These are phyloP conservation scores for Blastocrithidia nonstop DNA, from an alignment of 208 protist genomes.

Conservation along the genomic window DNA sequence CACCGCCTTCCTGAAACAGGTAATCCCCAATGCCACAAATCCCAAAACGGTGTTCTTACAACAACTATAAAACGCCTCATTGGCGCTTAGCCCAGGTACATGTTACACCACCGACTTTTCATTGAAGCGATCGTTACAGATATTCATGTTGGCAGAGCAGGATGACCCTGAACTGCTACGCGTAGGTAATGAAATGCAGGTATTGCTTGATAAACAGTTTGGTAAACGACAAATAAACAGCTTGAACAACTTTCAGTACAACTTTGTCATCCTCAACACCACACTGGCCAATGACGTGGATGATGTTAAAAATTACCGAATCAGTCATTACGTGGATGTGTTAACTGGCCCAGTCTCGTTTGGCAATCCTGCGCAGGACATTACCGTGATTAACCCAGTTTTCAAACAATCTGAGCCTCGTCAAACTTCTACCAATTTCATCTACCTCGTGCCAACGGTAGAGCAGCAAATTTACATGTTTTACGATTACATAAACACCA, in stretches of 20 bases:
- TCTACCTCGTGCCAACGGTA: constrained; percentile 18
- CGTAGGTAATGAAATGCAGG: neutral
- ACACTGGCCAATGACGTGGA: neutral
- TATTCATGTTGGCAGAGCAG: neutral
- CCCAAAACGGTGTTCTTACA: neutral
- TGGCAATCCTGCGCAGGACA: neutral
- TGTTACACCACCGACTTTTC: neutral
- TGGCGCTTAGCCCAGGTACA: neutral
- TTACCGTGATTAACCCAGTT: constrained; percentile 13
- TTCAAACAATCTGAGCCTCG: constrained; percentile 1
- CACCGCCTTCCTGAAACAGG: neutral
- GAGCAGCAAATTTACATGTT: constrained; percentile 38
- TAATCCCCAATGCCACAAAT: neutral
- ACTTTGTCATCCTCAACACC: neutral
- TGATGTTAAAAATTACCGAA: neutral
- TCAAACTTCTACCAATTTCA: constrained; percentile 4
- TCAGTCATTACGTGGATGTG: neutral
- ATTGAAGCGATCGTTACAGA: neutral
- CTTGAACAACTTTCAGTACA: neutral
- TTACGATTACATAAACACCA: constrained; percentile 1
- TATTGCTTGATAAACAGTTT: neutral
- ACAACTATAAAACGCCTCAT: neutral
- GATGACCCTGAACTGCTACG: neutral
- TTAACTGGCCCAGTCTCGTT: neutral
- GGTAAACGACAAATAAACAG: neutral